Percentiles rank a stretch among this genome's conserved stretches.
Evolutionary conservation across 2,329 filamentous ascomycete genomes (phyloP).

Genomic region (Penicillium sp.): DNA sequence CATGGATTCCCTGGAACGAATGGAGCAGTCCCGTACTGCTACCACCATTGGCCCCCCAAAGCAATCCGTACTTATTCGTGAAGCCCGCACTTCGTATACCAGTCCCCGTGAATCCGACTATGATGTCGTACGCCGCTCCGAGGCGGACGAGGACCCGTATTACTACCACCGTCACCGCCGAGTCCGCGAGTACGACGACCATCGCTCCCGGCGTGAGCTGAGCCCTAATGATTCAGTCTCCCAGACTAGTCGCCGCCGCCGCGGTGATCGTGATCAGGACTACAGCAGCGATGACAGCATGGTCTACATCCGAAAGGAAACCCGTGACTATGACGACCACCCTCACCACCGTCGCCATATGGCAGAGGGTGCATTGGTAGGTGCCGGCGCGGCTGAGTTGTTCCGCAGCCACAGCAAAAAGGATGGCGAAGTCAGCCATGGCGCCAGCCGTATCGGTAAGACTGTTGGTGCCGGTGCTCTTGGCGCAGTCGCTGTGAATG

Average conservation of each 20-base stretch:
- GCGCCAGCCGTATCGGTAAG: constrained; percentile 48
- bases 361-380: constrained; percentile 61
- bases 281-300: constrained; percentile 62
- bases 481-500: constrained; percentile 61
- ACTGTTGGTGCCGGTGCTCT: constrained; percentile 60
- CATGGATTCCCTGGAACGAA: constrained; percentile 52
- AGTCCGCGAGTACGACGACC: constrained; percentile 54
- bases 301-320: constrained; percentile 57
- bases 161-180: constrained; percentile 61
- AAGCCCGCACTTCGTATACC: constrained; percentile 52
- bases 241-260: constrained; percentile 45
- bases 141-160: constrained; percentile 57
- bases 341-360: constrained; percentile 56
- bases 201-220: constrained; percentile 46
- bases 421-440: constrained; percentile 54
- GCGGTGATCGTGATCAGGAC: constrained; percentile 38
- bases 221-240: constrained; percentile 55
- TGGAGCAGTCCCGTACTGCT: constrained; percentile 44
- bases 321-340: constrained; percentile 44
- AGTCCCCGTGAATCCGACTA: constrained; percentile 55
- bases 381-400: constrained; percentile 60
- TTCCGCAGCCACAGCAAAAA: constrained; percentile 57
- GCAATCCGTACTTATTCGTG: constrained; percentile 56
- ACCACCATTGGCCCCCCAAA: constrained; percentile 50
- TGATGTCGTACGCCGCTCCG: constrained; percentile 58